Evolutionary conservation across 805 yeast species (phyloP), one percentile per base, ranked within the genome.

Genomic region (Cyberlindnera maritima): DNA sequence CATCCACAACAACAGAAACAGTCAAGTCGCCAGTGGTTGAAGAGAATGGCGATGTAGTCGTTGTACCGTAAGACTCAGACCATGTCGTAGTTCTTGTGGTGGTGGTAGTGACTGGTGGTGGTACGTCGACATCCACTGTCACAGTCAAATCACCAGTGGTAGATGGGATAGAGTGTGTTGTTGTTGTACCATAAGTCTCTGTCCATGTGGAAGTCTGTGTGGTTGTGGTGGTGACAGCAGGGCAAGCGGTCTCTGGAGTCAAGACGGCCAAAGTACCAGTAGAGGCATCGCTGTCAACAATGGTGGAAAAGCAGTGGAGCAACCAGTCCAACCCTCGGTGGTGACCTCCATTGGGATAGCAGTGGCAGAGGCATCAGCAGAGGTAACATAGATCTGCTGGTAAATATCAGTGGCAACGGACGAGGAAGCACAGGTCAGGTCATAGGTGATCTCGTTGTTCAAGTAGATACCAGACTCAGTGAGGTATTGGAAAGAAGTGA

Each of bases 401-500:
- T 7, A 40, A 17, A 31, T 25, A 11, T 41, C 36, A 12, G 36
- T 41, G 21, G 36, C 29, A 18, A 43, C 29, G 3, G 44, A 21
- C 8, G 44, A 39, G 18, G 44, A 45, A 21, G 36, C 39, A 46
- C 62, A 56, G 3, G 32, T 28, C 14, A 59, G 13, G 32, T 53
- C 53, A 21, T 41, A 55, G n/a, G 45, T 9, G 18, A 57, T 21
- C 7, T 39, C 13, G 34, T 54, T 54, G 7, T 41, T 23, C 3
- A 56, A 19, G 18, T 29, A 34, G 31, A 43, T 32, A 20, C 37
- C 39, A 13, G 14, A 25, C 3, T 36, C 40, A 21, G 43, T 23
- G 34, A 50, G 53, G 25, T 47, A 47, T 54, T 70, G 74, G 23
- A 65, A 54, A 13, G 62, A 65, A 36, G 70, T 64, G 15, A 67